Evolutionary conservation across 768 basidiomycete species (phyloP).

Genomic region (Collybia sp.): DNA sequence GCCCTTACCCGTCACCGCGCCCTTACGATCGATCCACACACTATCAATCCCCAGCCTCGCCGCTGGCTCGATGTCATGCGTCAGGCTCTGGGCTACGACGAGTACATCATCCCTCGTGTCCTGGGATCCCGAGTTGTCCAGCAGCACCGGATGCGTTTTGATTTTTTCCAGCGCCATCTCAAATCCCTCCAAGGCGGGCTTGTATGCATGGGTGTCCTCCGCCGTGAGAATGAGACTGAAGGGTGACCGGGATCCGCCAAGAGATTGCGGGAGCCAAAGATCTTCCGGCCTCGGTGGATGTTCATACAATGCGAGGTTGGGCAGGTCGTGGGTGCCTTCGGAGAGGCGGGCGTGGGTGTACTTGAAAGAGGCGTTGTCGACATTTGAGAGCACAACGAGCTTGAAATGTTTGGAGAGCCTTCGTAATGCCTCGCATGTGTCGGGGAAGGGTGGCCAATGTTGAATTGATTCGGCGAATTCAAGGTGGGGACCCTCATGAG

Average conservation of each 20-base stretch:
- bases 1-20: slow-evolving; percentile 36
- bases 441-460: slow-evolving; percentile 64
- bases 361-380: slow-evolving; percentile 61
- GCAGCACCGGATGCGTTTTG: slow-evolving; percentile 30
- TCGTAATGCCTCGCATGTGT: slow-evolving; percentile 56
- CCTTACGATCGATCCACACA: slow-evolving; percentile 64
- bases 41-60: slow-evolving; percentile 48
- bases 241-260: slow-evolving; percentile 41
- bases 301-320: slow-evolving; percentile 20
- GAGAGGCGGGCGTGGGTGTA: slow-evolving; percentile 55
- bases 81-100: slow-evolving; percentile 63
- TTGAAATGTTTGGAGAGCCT: slow-evolving; percentile 59
- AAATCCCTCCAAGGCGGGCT: slow-evolving; percentile 58
- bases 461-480: slow-evolving; percentile 57
- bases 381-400: slow-evolving; percentile 72
- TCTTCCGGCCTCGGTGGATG: slow-evolving; percentile 25
- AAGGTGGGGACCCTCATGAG: slow-evolving; percentile 28
- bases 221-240: slow-evolving; percentile 70
- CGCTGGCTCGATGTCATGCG: slow-evolving; percentile 65
- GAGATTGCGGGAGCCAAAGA: slow-evolving; percentile 40
- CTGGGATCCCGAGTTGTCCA: slow-evolving; percentile 23
- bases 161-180: slow-evolving; percentile 41
- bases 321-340: slow-evolving; percentile 20
- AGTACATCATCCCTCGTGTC: slow-evolving; percentile 46
- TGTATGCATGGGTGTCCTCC: slow-evolving; percentile 70